phyloP scores from a whole-genome alignment of 179 eudicot species.

The Corrigiola litoralis region DNA sequence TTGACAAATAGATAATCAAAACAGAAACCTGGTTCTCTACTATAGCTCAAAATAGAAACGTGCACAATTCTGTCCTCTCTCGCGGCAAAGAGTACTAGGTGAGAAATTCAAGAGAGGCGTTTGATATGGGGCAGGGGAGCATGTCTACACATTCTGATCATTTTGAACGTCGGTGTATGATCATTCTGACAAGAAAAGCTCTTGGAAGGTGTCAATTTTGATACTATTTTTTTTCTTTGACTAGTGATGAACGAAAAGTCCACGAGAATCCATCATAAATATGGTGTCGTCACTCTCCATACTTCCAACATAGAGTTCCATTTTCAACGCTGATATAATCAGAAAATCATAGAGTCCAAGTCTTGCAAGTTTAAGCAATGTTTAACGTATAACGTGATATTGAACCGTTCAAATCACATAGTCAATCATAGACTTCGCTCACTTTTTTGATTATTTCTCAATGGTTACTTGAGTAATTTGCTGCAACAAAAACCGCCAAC shows the following conservation, averaged over 20 bases:
- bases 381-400: neutral
- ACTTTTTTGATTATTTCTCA: neutral
- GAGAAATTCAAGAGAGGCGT: too few relatives aligned
- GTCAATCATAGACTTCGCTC: neutral
- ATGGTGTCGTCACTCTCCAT: neutral
- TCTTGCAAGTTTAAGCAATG: slow-evolving; percentile 18
- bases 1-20: too few relatives aligned
- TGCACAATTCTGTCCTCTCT: too few relatives aligned
- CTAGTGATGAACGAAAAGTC: slow-evolving; percentile 6
- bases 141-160: too few relatives aligned
- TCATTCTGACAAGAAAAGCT: too few relatives aligned
- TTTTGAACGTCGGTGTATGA: too few relatives aligned
- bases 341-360: slow-evolving; percentile 17
- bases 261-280: neutral
- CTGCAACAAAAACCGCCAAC: too few relatives aligned
- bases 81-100: too few relatives aligned
- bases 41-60: too few relatives aligned
- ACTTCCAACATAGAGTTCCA: slow-evolving; percentile 8
- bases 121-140: too few relatives aligned
- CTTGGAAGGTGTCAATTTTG: too few relatives aligned
- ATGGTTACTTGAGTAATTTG: neutral
- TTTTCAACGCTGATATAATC: neutral
- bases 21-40: too few relatives aligned
- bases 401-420: neutral
- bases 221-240: neutral